A percentile compares a stretch with the other conserved stretches of the same genome.
Conservation (phyloP, 2,329 filamentous ascomycete species). For the Nannizziopsis arthrosporioides region DNA sequence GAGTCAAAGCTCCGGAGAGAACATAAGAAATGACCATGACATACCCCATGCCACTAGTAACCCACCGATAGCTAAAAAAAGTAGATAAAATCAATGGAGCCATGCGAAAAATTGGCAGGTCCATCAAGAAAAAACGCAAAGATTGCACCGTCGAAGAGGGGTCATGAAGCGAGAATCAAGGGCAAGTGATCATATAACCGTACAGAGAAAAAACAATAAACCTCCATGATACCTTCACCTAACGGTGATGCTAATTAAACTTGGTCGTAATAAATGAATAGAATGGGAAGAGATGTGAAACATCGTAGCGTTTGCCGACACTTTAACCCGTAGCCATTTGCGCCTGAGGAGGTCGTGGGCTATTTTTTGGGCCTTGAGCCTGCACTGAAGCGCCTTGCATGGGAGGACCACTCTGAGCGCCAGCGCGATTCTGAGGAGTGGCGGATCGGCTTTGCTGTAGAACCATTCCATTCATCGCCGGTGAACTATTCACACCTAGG, state of each 20-base stretch:
- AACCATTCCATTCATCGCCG: constrained; percentile 35
- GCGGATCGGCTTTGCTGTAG: constrained; percentile 34
- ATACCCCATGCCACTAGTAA: neutral
- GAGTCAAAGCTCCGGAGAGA: too few relatives aligned
- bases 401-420: constrained; percentile 30
- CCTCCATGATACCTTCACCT: neutral
- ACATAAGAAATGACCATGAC: too few relatives aligned
- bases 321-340: constrained; percentile 30
- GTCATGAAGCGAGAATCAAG: constrained; percentile 1
- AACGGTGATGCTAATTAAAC: neutral
- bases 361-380: constrained; percentile 28
- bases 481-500: constrained; percentile 30
- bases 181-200: constrained; percentile 1
- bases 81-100: neutral
- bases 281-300: neutral
- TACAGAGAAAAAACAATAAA: constrained; percentile 1
- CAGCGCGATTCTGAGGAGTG: constrained; percentile 36
- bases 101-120: neutral
- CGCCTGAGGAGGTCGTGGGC: constrained; percentile 32
- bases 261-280: neutral
- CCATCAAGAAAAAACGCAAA: neutral
- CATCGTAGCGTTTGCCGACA: neutral
- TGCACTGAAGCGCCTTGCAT: constrained; percentile 4
- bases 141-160: neutral
- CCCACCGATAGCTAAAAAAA: neutral